Evolutionary conservation across 139 green algal species (phyloP), one percentile per base, ranked within the genome.

Genomic region (Picochlorum sp.): DNA sequence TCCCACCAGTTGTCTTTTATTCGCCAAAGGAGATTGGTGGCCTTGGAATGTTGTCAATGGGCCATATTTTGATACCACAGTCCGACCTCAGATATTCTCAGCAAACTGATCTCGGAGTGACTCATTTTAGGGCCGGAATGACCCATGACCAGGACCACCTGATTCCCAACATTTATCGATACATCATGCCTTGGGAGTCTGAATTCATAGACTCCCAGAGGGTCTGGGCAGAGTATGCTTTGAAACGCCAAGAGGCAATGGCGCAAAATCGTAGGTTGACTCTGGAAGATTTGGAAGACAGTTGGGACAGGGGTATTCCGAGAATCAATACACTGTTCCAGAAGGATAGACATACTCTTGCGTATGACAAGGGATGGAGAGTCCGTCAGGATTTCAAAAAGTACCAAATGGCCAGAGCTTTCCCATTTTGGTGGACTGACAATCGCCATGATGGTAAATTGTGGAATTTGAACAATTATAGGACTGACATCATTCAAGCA

Each of bases 291-390:
- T 79, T 96, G 74, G 90, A 97, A 79, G 94, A 99, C 77, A 87
- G 71, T 30, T 99, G 94, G 94, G 94, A 99, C 83, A 85, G 94
- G 49, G 94, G 94, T 58, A 97, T 99, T 68, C 94, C 94, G 1
- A 82, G 94, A 68, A 97, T 99, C 87, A 98, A 99, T 84, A 99
- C 94, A 28, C 88, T 99, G 32, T 99, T 99, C 82, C 91, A 97
- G 71, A 95, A 95, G 83, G 94, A 99, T 79, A 78, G 94, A 2
- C 92, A 98, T 85, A 99, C 94, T 38, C 84, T 99, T 64, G 89
- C 89, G 0, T 99, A 97, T 74, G 94, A 99, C 85, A 96, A 96
- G 68, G 94, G 94, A 20, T 99, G 94, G 94, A 87, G 94, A 56
- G 87, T 99, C 63, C 84, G 94, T 13, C 90, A 89, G 58, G 85